Evolutionary conservation across 768 basidiomycete species (phyloP), one percentile per base, ranked within the genome.

Genomic region (Pleurotus ostreatus): DNA sequence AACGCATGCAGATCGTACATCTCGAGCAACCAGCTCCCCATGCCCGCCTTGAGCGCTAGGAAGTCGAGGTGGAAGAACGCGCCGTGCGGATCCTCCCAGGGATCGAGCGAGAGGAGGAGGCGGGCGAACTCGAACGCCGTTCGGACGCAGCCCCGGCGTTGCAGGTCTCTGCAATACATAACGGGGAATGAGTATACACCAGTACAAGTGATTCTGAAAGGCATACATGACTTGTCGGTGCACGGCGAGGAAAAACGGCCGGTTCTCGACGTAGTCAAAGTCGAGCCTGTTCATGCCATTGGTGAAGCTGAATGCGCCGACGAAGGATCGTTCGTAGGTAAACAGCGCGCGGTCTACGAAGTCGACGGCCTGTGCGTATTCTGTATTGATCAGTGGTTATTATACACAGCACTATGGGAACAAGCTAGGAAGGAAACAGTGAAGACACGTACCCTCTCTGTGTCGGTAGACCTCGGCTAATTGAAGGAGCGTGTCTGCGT

Each of bases 281-380:
- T 96, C 93, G 2, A 99, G 80, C 9, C 95, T 81, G 58, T 89
- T 89, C 2, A 78, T 71, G 6, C 95, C 96, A 37, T 73, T 83
- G 1, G 92, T 85, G 69, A 97, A 86, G 61, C 81, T 92, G 76
- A 95, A 96, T 0, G 88, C 76, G 2, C 94, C 92, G 13, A 93
- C 80, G 61, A 98, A 90, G 9, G 90, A 85, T 11, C 94, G 84
- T 64, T 98, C 95, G 59, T 95, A 97, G 0, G 94, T 86, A 72
- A 95, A 98, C 13, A 99, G 69, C 0, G 95, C 90, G n/a, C 94
- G 83, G 55, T 93, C 89, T n/a, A 94, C 84, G 63, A 84, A 92
- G 58, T 97, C 94, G 3, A 90, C 84, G 0, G 93, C 92, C 53
- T 86, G 83, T 38, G 86, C 78, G 63, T 94, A 84, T 65, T 97